A percentile compares a stretch with the other conserved stretches of the same genome.
Evolutionary conservation across 306 rosid species (phyloP).

Genomic region (Corylus heterophylla): DNA sequence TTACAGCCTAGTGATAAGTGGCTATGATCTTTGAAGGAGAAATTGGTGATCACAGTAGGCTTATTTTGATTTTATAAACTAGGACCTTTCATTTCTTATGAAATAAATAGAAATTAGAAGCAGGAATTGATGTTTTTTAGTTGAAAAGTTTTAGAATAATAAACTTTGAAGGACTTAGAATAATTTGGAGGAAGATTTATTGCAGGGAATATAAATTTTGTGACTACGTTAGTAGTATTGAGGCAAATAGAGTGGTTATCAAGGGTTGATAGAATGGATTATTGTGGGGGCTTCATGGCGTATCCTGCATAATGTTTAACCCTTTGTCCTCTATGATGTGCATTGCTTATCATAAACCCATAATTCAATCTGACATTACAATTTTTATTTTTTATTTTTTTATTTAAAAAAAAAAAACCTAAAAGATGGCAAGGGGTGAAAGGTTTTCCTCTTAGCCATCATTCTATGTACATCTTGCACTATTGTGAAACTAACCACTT

Average conservation of each 20-base stretch:
- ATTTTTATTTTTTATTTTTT: too few species aligned
- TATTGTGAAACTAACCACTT: background rate
- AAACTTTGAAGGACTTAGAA: background rate
- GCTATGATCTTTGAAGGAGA: background rate
- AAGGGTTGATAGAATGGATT: background rate
- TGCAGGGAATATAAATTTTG: background rate
- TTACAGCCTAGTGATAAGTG: background rate
- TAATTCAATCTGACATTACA: background rate
- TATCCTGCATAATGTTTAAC: background rate
- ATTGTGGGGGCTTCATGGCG: background rate
- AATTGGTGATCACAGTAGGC: background rate
- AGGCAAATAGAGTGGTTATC: background rate
- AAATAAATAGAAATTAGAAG: background rate
- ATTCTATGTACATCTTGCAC: background rate
- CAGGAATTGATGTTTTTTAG: background rate
- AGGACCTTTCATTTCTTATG: background rate
- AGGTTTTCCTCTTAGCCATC: background rate
- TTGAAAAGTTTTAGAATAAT: background rate
- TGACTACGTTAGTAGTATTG: background rate
- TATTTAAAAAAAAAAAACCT: background rate
- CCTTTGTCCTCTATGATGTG: background rate
- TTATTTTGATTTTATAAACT: background rate
- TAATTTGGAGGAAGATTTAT: background rate
- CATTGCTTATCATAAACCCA: background rate
- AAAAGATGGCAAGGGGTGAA: background rate